Evolutionary conservation across 1,284 basidiomycete species (phyloP).

Genomic region (Trametes sp.): DNA sequence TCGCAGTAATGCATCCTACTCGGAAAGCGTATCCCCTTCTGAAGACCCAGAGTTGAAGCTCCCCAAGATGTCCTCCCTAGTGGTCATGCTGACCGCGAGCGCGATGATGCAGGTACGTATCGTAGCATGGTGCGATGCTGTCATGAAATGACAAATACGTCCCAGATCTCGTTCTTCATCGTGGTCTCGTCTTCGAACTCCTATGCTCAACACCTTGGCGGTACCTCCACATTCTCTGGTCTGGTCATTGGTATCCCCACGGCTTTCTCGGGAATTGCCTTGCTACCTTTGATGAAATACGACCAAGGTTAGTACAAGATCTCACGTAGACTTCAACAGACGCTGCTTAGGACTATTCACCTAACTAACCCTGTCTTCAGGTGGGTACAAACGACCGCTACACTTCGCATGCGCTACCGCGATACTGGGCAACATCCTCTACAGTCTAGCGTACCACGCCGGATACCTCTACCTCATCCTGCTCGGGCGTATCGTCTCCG

Average conservation of each 20-base stretch:
- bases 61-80: slow-evolving; percentile 51
- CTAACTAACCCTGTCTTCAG: slow-evolving; percentile 41
- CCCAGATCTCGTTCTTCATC: slow-evolving; percentile 74
- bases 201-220: slow-evolving; percentile 70
- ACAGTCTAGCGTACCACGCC: slow-evolving; percentile 55
- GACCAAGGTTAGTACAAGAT: slow-evolving; percentile 56
- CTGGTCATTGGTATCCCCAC: slow-evolving; percentile 74
- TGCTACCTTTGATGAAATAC: slow-evolving; percentile 62
- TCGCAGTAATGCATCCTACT: background rate
- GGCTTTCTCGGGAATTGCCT: slow-evolving; percentile 60
- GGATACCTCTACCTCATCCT: slow-evolving; percentile 59
- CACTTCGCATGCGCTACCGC: slow-evolving; percentile 52
- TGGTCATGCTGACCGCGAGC: slow-evolving; percentile 53
- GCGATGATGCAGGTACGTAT: slow-evolving; percentile 57
- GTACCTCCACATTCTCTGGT: slow-evolving; percentile 71
- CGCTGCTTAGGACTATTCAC: too few relatives aligned
- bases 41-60: slow-evolving; percentile 32
- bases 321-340: background rate
- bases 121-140: too few relatives aligned
- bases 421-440: slow-evolving; percentile 52
- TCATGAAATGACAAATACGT: too few relatives aligned
- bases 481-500: slow-evolving; percentile 54
- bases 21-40: background rate
- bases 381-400: slow-evolving; percentile 56
- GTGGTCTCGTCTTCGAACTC: slow-evolving; percentile 70